Base-by-base conservation (phyloP, 2,329 filamentous ascomycete genomes). In the Calonectria ilicicola region DNA sequence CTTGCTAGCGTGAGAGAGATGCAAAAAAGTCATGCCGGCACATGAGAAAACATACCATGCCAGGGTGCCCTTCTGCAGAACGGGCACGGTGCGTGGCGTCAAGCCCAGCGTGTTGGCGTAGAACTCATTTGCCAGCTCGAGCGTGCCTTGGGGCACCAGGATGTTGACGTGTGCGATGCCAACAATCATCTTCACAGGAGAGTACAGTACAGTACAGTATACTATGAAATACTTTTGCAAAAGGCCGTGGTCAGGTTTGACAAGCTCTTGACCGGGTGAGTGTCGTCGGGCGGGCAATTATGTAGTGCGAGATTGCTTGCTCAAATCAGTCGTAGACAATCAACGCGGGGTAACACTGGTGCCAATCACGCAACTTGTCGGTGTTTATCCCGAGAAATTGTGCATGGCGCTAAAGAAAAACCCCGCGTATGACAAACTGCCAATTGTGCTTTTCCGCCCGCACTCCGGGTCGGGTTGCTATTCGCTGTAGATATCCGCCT, bases 81-180 rank as follows among this genome's bases (percentile, higher is more conserved):
- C 65, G 9, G 65, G 65, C 51, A 68, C 65, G 14, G 53, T 29
- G 26, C 65, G 65, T 23, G 65, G 29, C 6, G 53, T 62, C 27
- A 68, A 6, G 29, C 65, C 65, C 10, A 68, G 7, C n/a, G 42
- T 68, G 51, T 40, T 47, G 65, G 51, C 65, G 53, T 68, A 68
- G 53, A 68, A 68, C 32, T 68, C 65, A 8, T 49, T 49, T 8
- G 65, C 65, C 29, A 26, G 40, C 29, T 68, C 51, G n/a, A 68
- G 65, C 15, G 65, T 68, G 65, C 65, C 65, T 27, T 62, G 40
- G 19, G 65, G 65, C 65, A 68, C 65, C 7, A 42, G 32, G n/a
- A 68, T 62, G 17, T 68, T 68, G 19, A 68, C 65, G 42, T 68
- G 65, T 19, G 65, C 65, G 40, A 68, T 27, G 7, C 65, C 65